Conservation (phyloP, 1,284 basidiomycete species). For the Pseudozyma sp. region DNA sequence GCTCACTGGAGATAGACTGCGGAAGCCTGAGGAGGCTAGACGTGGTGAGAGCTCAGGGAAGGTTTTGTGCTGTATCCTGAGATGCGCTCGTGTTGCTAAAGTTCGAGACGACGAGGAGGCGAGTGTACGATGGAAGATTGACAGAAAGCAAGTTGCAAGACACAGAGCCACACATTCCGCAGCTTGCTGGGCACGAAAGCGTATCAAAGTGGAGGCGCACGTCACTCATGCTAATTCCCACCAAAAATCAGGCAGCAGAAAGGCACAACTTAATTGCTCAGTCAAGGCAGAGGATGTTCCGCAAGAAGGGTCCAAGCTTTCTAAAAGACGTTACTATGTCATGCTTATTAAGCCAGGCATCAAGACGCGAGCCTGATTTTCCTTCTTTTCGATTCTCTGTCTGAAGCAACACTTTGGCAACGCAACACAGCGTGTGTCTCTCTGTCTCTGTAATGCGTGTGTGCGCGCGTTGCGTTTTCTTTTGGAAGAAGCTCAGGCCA, state of each 20-base stretch:
- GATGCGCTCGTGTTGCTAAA: too few species aligned
- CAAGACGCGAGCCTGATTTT: conserved; percentile 17
- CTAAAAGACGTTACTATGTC: too few species aligned
- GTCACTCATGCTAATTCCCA: conserved; percentile 14
- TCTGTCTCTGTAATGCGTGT: background rate
- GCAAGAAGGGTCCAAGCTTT: conserved; percentile 16
- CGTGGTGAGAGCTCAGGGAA: too few species aligned
- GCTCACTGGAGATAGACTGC: too few species aligned
- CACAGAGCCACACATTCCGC: background rate
- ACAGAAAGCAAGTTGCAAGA: conserved; percentile 2
- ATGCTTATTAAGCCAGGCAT: conserved; percentile 9
- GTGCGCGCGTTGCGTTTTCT: conserved; percentile 12
- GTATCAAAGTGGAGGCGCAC: conserved; percentile 32
- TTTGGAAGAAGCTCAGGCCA: background rate
- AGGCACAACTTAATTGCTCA: background rate
- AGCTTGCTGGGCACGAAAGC: conserved; percentile 2
- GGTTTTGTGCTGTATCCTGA: too few species aligned
- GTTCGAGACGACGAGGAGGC: too few species aligned
- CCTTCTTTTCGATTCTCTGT: conserved; percentile 38
- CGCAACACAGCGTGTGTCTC: conserved; percentile 2
- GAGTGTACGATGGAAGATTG: background rate
- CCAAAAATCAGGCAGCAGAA: conserved; percentile 5
- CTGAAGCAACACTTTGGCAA: conserved; percentile 18
- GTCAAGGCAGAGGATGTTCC: background rate
- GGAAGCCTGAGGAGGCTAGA: too few species aligned